Base-by-base conservation (phyloP, 192 early-diverging fungal genomes). In the Linnemannia zychae region DNA sequence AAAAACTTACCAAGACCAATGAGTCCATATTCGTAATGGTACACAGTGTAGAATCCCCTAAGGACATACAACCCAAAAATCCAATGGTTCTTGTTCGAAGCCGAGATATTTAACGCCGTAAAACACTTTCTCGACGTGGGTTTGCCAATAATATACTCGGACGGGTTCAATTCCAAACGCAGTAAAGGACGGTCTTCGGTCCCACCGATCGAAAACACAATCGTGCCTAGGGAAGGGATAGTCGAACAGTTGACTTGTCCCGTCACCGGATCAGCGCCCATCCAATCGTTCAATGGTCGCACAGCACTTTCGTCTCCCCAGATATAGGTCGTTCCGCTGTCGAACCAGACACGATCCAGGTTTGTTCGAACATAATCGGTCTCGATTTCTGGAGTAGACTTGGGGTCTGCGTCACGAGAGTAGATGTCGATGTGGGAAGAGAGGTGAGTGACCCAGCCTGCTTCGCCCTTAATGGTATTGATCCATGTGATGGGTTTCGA, bases 321-420 rank as follows among this genome's bases (percentile, higher is more conserved):
- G 57, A 82, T 76, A 67, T 72, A 72, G 0, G 74, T 76, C 7
- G 74, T 76, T 13, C 80, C 80, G 33, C 74, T 71, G 22, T 81
- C 80, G 33, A 81, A 81, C 80, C 80, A 81, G 2, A 75, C 74
- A 12, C 80, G 74, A n/a, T 81, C 67, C 18, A 81, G 40, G 13
- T 66, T 44, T 34, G 72, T 81, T 12, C 40, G 22, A 9, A 75
- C 67, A 71, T 49, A 71, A n/a, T 76, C 74, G 16, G 37, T 1
- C 1, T 52, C 74, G 22, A 28, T 13, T 9, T 37, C 31, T 46
- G 36, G 40, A 3, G 13, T 63, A 28, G 60, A 24, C 18, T 38
- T 31, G 6, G 47, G 20, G 37, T 44, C 66, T 16, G 28, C 11
- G 18, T 15, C 49, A 13, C 22, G 16, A 20, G 49, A 31, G 15